These are phyloP conservation scores for Monilinia vaccinii-corymbosi DNA, from an alignment of 2,329 filamentous ascomycete species.

Conservation along the genomic window DNA sequence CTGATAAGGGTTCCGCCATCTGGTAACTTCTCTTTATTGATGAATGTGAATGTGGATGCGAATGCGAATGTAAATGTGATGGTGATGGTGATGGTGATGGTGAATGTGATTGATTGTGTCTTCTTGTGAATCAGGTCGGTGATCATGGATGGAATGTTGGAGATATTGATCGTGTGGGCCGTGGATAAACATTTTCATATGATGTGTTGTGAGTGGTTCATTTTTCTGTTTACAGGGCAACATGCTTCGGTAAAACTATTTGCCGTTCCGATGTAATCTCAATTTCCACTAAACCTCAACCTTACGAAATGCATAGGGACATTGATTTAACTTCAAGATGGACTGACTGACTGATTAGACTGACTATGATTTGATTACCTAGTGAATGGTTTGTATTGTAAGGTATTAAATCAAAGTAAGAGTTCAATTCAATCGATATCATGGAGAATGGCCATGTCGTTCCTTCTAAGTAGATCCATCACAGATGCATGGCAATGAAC, in stretches of 20 bases:
- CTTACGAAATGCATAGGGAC: too few species aligned
- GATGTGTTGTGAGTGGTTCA: constrained; percentile 4
- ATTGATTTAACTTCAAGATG: background rate
- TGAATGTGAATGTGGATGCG: background rate
- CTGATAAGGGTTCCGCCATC: constrained; percentile 13
- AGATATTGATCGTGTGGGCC: constrained; percentile 2
- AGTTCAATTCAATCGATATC: background rate
- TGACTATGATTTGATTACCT: too few species aligned
- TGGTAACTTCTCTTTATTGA: background rate
- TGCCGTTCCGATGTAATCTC: background rate
- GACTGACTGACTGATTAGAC: too few species aligned
- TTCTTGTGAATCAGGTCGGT: background rate
- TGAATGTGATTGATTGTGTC: background rate
- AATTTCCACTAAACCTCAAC: too few species aligned
- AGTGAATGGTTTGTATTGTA: background rate
- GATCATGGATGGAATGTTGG: constrained; percentile 1
- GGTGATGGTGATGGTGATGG: too few species aligned
- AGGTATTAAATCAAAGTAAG: background rate
- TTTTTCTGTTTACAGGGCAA: constrained; percentile 10
- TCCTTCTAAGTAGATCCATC: background rate
- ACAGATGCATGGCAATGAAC: background rate
- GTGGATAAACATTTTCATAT: constrained; percentile 7
- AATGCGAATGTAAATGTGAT: too few species aligned
- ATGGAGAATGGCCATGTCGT: background rate
- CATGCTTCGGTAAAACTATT: constrained; percentile 2